Conservation (phyloP, 139 green algal genomes). For the Pleodorina starrii region DNA sequence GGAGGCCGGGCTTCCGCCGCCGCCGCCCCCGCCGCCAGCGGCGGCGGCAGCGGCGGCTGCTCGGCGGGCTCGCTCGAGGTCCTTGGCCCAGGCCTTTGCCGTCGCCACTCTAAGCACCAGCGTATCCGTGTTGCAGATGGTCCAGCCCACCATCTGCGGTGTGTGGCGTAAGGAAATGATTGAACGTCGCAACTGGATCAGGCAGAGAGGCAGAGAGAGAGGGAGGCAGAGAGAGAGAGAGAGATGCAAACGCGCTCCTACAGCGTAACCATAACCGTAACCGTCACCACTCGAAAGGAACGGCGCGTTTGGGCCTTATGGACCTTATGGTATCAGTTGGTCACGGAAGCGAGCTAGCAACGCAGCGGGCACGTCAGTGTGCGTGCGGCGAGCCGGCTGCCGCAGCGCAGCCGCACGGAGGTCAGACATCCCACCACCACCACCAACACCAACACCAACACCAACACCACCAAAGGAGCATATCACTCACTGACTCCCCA, state of each 20-base stretch:
- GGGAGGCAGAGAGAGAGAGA: background rate
- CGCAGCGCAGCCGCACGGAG: no score
- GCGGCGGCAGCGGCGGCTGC: background rate
- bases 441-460: no score
- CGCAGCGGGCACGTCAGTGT: no score
- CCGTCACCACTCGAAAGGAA: background rate
- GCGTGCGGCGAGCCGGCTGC: no score
- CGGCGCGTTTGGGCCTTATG: no score
- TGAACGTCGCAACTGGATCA: no score
- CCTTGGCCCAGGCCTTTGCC: background rate
- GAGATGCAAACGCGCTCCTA: background rate
- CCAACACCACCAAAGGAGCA: no score
- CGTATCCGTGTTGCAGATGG: background rate
- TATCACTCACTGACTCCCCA: no score
- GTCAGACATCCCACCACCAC: background rate
- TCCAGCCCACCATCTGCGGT: slow-evolving; percentile 5
- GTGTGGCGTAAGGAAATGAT: background rate
- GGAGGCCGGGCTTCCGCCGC: background rate
- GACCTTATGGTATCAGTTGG: no score
- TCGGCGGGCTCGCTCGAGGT: background rate
- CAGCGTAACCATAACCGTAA: no score
- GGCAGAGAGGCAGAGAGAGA: background rate
- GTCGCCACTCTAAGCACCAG: slow-evolving; percentile 14
- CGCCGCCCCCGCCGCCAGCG: background rate
- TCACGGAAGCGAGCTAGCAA: no score